phyloP scores from a whole-genome alignment of 2,329 filamentous ascomycete genomes.

The Venturia pyrina region DNA sequence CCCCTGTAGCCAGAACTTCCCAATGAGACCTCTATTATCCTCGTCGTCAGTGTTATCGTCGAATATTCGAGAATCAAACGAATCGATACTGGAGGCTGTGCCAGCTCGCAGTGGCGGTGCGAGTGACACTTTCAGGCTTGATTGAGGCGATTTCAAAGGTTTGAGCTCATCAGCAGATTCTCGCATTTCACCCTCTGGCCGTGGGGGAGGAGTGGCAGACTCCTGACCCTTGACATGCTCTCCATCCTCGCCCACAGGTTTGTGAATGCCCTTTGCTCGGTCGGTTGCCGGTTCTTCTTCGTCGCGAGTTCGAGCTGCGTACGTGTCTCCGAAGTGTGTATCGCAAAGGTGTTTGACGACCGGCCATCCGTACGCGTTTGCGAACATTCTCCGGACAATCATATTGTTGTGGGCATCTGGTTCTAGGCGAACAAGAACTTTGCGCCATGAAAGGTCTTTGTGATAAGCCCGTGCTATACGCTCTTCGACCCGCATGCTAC shows the following conservation, averaged over 20 bases:
- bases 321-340: conserved; percentile 78
- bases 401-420: conserved; percentile 99
- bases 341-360: conserved; percentile 92
- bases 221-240: conserved; percentile 48
- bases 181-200: conserved; percentile 29
- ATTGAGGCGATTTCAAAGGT: conserved; percentile 17
- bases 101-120: not conserved
- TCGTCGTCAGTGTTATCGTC: conserved; percentile 10
- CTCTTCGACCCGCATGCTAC: conserved; percentile 80
- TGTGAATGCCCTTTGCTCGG: conserved; percentile 51
- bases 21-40: not conserved
- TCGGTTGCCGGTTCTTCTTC: conserved; percentile 58
- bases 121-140: not conserved
- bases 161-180: conserved; percentile 35
- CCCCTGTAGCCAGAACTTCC: not conserved
- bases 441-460: conserved; percentile 83
- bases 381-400: conserved; percentile 89
- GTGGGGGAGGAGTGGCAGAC: not conserved
- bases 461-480: conserved; percentile 97
- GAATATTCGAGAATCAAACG: not conserved
- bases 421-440: conserved; percentile 89
- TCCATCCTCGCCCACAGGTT: conserved; percentile 52
- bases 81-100: not conserved
- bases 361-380: conserved; percentile 96
- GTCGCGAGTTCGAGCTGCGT: conserved; percentile 54